Evolutionary conservation across 2,329 filamentous ascomycete species (phyloP), one percentile per base, ranked within the genome.

Genomic region (Fusarium sp.): DNA sequence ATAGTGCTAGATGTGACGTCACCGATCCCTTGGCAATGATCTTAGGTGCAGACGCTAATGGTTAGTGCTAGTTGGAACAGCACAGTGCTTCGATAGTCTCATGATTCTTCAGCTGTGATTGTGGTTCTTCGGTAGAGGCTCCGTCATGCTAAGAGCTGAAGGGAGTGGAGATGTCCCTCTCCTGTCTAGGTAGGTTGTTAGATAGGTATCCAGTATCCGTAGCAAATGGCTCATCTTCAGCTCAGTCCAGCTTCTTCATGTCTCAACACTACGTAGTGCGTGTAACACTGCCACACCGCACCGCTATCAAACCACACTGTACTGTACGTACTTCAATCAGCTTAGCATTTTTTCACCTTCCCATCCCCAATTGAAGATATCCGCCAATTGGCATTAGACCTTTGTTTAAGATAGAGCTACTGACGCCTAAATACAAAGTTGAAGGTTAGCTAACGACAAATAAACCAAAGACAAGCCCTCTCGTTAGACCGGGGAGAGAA

Each of bases 1-100:
- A 70, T 62, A 57, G 59, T 60, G 64, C 29, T 58, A 39, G 63
- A 5, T 63, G 45, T 74, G 72, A 74, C 72, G 70, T 74, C 72
- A 74, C 64, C 36, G 31, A 13, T 20, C 35, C 55, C 47, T 53
- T 53, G 59, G 51, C 58, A 68, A 74, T 74, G 72, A 72, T 72
- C 70, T 68, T 54, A 69, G 61, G 39, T 37, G 50, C 43, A 60
- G 52, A 41, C 58, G 52, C 69, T 73, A 70, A 18, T 43, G 47
- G 47, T 37, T 50, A 50, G 53, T 54, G 15, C 52, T 21, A 23
- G 46, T 14, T 15, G 23, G 33, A 25, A 21, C 31, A 49, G 31
- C 21, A 67, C 62, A 53, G 66, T 70, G 48, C 35, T 10, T 25
- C 7, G 10, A 18, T 40, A 31, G 35, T 57, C 49, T 45, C 27